Base-by-base conservation (phyloP, 257 asterid genomes). In the Penstemon davidsonii region DNA sequence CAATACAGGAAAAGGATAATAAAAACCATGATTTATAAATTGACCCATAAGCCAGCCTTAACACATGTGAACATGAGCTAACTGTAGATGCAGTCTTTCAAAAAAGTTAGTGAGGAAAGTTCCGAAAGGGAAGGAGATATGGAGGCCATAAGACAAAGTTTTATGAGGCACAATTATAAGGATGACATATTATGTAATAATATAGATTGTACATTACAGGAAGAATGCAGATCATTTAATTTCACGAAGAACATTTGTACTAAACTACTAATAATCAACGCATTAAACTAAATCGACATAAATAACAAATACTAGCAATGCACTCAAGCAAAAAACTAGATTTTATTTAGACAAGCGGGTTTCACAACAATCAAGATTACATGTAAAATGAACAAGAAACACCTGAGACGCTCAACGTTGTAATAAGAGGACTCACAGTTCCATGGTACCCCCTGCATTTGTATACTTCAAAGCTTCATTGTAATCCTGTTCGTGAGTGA, bases 401-500 rank as follows among this genome's bases (percentile, higher is more conserved):
- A 58, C 8, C 25, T 63, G 53, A 42, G 57, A 57, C 25, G 54
- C 8, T 68, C 40, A 63, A 41, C 40, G 43, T 19, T 46, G 60
- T 53, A 63, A 4, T 40, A 60, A 63, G 66, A 64, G 60, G 71
- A 83, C 99, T 87, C 81, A 93, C 99, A 93, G 63, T 70, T 93
- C 99, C 97, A 93, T 85, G 25, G 96, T 88, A 67, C 96, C 97
- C 62, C 96, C 99, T 68, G 89, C 78, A 84, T 93, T 78, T 65
- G 97, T 93, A 71, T 90, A 90, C 76, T 93, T 93, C 78, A 93
- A 71, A 71, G 97, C 99, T 86, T 93, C 99, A 67, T 82, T 86
- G 64, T 84, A 93, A 75, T 90, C 97, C 81, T 93, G 97, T 71
- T 92, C 98, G 10, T 92, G 96, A 80, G 68, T 79, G 89, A 86